Conservation (phyloP, 345 rosid genomes). For the Citrus reticulata region DNA sequence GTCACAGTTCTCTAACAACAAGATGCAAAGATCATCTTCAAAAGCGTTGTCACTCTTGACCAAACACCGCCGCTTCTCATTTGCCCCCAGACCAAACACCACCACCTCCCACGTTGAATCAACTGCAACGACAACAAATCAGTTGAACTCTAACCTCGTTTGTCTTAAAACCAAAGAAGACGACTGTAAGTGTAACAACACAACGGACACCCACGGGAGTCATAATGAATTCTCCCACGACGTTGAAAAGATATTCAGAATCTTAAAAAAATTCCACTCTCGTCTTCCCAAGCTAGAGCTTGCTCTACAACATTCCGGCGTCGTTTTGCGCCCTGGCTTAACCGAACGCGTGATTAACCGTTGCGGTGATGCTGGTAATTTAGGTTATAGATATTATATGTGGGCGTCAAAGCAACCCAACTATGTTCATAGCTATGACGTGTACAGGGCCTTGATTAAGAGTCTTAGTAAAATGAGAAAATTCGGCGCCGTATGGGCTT, state of each 20-base stretch:
- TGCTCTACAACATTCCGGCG: conserved; percentile 73
- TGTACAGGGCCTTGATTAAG: conserved; percentile 70
- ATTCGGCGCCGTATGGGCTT: conserved; percentile 81
- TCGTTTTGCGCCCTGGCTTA: conserved; percentile 58
- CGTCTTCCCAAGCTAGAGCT: conserved; percentile 74
- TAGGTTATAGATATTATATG: conserved; percentile 73
- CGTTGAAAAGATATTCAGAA: conserved; percentile 75
- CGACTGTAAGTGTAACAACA: background rate
- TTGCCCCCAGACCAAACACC: conserved; percentile 2
- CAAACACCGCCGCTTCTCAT: conserved; percentile 6
- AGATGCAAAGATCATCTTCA: conserved; percentile 16
- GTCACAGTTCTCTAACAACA: background rate
- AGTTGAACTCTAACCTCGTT: conserved; percentile 36
- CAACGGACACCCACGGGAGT: conserved; percentile 10
- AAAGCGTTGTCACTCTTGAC: conserved; percentile 7
- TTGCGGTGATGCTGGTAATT: conserved; percentile 85
- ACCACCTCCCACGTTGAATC: background rate
- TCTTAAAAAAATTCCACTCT: conserved; percentile 66
- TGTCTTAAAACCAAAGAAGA: conserved; percentile 30
- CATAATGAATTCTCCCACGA: conserved; percentile 64
- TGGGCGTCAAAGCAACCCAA: conserved; percentile 89
- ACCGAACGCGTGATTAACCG: conserved; percentile 83
- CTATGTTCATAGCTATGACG: conserved; percentile 58
- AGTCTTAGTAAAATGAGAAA: conserved; percentile 82
- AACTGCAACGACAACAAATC: background rate